These are phyloP conservation scores for Pleurotus eryngii DNA, from an alignment of 768 basidiomycete genomes.

Conservation along the genomic window DNA sequence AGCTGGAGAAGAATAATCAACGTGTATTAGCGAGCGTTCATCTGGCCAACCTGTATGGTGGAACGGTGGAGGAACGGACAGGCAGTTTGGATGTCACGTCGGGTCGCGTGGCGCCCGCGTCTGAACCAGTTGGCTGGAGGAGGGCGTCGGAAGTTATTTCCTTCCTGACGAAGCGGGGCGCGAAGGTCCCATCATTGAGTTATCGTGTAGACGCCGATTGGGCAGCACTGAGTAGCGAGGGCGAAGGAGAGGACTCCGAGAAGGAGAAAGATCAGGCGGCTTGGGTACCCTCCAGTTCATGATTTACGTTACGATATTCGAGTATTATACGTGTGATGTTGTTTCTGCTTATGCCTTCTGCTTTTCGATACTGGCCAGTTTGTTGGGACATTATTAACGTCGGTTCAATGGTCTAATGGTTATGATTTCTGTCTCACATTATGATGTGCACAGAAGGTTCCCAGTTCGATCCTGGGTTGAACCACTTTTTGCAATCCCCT, in stretches of 20 bases:
- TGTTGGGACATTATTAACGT: background rate
- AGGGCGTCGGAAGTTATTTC: constrained; percentile 66
- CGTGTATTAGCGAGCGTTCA: constrained; percentile 43
- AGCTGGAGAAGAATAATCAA: constrained; percentile 46
- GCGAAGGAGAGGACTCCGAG: constrained; percentile 38
- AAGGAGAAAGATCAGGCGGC: constrained; percentile 23
- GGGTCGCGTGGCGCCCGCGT: constrained; percentile 12
- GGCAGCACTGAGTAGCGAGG: constrained; percentile 66
- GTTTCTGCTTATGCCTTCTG: background rate
- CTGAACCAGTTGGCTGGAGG: constrained; percentile 49
- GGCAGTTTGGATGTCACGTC: constrained; percentile 22
- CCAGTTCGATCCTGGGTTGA: constrained; percentile 40
- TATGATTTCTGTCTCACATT: constrained; percentile 42
- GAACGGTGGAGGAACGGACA: constrained; percentile 27
- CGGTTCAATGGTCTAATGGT: constrained; percentile 53
- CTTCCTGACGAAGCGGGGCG: constrained; percentile 70
- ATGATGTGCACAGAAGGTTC: constrained; percentile 28
- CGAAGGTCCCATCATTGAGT: constrained; percentile 56
- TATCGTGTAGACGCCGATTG: constrained; percentile 60
- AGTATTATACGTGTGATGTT: background rate
- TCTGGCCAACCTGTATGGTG: constrained; percentile 51
- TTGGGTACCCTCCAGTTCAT: background rate
- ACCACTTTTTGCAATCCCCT: constrained; percentile 29
- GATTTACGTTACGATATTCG: background rate
- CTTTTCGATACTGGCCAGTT: background rate